Base-by-base conservation (phyloP, 805 yeast genomes). In the Wickerhamomyces bisporus region DNA sequence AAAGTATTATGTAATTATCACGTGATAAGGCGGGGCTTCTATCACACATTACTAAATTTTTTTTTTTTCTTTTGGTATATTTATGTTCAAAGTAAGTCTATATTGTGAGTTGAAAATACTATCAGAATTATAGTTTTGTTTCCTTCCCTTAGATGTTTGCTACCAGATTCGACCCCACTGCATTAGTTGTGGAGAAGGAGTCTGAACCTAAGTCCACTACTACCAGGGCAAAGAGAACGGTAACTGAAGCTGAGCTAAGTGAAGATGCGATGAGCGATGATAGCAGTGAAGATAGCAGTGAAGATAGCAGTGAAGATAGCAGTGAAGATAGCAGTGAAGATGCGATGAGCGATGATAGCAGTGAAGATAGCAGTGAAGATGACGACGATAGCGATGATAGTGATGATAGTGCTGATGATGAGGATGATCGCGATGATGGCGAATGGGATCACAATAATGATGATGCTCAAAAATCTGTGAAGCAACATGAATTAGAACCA, bases 151-250 rank as follows among this genome's bases (percentile, higher is more conserved):
- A 20, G 18, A 52, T 80, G 87, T 80, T 80, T 63, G 84, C 83
- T 8, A 71, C 73, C 13, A 65, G 86, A 55, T 80, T 73, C 49
- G 84, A 77, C 46, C 86, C 86, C 15, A 54, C 55, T 29, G 52
- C 52, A 8, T 38, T 58, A 4, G 42, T 36, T 3, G 20, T 23
- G n/a, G 45, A 38, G n/a, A 14, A 23, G 9, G 38, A 19, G 1
- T 31, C 25, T 16, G 30, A 23, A 6, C 26, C 26, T 7, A 21
- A 21, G 7, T 20, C 26, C 1, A 18, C 26, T 13, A 39, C 35
- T 4, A n/a, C n/a, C n/a, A n/a, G n/a, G n/a, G 24, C 35, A 18
- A 51, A 55, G 42, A 51, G 64, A 39, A 30, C 32, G 7, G 24
- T 20, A 7, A 16, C 17, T 5, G 32, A 55, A 39, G 36, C 43